phyloP scores from a whole-genome alignment of 75 land plant species.

The Ceratopteris richardii region DNA sequence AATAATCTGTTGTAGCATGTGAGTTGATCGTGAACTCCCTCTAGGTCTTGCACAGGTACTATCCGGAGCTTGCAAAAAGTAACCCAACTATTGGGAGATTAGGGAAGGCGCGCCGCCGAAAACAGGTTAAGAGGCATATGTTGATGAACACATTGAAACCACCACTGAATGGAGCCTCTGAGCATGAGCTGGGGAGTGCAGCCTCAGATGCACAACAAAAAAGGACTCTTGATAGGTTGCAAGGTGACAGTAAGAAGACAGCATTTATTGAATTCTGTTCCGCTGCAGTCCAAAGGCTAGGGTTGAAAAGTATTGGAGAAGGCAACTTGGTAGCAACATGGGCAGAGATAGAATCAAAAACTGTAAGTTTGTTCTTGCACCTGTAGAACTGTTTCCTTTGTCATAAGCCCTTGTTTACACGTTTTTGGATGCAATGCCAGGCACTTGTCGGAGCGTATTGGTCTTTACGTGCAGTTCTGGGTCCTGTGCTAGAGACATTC shows the following conservation, averaged over 20 bases:
- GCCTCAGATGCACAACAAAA: too few species aligned
- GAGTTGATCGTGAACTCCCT: neutral
- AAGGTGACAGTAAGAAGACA: neutral
- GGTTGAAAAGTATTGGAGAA: slow-evolving; percentile 8
- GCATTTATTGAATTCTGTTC: slow-evolving; percentile 18
- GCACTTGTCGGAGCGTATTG: slow-evolving; percentile 73
- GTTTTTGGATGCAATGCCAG: slow-evolving; percentile 24
- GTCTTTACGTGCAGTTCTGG: slow-evolving; percentile 76
- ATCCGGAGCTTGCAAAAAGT: slow-evolving; percentile 37
- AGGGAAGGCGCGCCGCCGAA: slow-evolving; percentile 76
- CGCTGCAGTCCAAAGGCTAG: slow-evolving; percentile 15
- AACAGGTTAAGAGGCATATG: slow-evolving; percentile 22
- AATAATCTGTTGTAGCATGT: neutral
- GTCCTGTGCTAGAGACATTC: slow-evolving; percentile 73
- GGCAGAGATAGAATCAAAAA: slow-evolving; percentile 16
- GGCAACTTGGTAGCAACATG: slow-evolving; percentile 11
- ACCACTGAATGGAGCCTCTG: neutral
- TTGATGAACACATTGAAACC: slow-evolving; percentile 2
- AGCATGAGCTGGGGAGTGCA: too few species aligned
- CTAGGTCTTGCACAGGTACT: slow-evolving; percentile 44
- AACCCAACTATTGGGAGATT: slow-evolving; percentile 65
- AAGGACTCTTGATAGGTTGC: too few species aligned
- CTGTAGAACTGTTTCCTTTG: neutral
- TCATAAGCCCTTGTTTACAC: neutral
- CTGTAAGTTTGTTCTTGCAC: neutral